A percentile compares a stretch with the other conserved stretches of the same genome.
Conservation (phyloP, 257 asterid species). For the Salvia miltiorrhiza region DNA sequence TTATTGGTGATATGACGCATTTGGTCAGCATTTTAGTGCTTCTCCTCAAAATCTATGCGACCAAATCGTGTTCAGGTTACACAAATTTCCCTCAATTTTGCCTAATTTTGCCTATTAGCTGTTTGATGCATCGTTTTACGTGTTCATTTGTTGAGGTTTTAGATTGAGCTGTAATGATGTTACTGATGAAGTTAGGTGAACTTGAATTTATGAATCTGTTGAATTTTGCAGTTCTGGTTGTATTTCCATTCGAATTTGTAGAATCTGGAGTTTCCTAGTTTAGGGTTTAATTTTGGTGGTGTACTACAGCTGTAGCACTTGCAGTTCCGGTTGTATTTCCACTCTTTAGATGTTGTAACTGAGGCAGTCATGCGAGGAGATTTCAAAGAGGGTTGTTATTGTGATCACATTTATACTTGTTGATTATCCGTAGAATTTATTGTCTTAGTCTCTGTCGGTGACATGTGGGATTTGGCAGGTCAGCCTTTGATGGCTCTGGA, state of each 20-base stretch:
- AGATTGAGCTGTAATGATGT: conserved; percentile 14
- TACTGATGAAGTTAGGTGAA: conserved; percentile 2
- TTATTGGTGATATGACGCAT: conserved; percentile 96
- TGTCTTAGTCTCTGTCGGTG: background rate
- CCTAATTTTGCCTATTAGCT: background rate
- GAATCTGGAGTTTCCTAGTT: conserved; percentile 11
- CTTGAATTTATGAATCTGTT: background rate
- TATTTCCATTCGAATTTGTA: background rate
- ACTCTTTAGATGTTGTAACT: background rate
- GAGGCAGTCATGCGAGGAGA: background rate
- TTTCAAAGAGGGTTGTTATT: background rate
- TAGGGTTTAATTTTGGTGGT: conserved; percentile 24
- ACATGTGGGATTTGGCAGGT: background rate
- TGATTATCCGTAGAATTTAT: background rate
- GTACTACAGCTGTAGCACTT: background rate
- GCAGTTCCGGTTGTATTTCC: no score
- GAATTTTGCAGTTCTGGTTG: conserved; percentile 10
- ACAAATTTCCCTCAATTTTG: conserved; percentile 14
- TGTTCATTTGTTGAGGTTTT: conserved; percentile 4
- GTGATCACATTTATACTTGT: background rate
- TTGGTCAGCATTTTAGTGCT: conserved; percentile 83
- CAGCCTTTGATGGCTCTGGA: background rate
- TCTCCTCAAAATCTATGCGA: conserved; percentile 84
- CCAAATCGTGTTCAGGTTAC: conserved; percentile 92
- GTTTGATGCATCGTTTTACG: background rate